These are phyloP conservation scores for Penicillium sp. DNA, from an alignment of 2,329 filamentous ascomycete genomes.

Conservation along the genomic window DNA sequence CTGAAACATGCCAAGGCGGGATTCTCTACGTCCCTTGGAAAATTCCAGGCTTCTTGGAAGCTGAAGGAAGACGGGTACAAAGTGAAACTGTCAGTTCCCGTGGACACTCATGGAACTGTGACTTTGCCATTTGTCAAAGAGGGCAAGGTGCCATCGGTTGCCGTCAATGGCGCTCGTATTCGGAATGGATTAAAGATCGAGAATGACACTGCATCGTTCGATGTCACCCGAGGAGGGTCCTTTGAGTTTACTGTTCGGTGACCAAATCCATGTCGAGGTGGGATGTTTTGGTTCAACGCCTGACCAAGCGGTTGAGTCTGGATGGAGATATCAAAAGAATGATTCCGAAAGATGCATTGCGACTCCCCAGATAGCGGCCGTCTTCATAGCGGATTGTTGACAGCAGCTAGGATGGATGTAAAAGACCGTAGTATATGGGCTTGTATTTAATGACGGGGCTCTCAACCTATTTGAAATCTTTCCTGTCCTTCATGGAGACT, in stretches of 20 bases:
- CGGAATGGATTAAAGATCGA: conserved; percentile 14
- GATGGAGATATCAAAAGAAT: too few relatives aligned
- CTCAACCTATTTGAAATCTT: too few relatives aligned
- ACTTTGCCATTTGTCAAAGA: conserved; percentile 18
- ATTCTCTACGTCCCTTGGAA: conserved; percentile 43
- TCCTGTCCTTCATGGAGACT: too few relatives aligned
- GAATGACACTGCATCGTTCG: conserved; percentile 16
- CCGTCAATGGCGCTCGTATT: conserved; percentile 18
- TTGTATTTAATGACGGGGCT: too few relatives aligned
- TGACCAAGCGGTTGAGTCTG: too few relatives aligned
- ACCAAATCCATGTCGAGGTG: not conserved
- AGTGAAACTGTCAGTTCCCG: conserved; percentile 18
- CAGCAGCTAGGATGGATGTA: too few relatives aligned
- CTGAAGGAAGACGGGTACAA: conserved; percentile 13
- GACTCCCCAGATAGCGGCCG: too few relatives aligned
- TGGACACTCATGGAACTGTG: conserved; percentile 18
- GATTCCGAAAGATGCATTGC: too few relatives aligned
- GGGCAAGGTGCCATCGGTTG: conserved; percentile 20
- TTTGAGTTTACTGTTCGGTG: conserved; percentile 18
- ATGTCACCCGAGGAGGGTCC: conserved; percentile 18
- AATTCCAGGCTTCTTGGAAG: conserved; percentile 29
- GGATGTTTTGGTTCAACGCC: too few relatives aligned
- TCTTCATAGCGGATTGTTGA: too few relatives aligned
- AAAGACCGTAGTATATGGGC: too few relatives aligned
- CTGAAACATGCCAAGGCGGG: conserved; percentile 40